phyloP scores from a whole-genome alignment of 2,329 filamentous ascomycete genomes.

The Ophiostoma fasciatum region DNA sequence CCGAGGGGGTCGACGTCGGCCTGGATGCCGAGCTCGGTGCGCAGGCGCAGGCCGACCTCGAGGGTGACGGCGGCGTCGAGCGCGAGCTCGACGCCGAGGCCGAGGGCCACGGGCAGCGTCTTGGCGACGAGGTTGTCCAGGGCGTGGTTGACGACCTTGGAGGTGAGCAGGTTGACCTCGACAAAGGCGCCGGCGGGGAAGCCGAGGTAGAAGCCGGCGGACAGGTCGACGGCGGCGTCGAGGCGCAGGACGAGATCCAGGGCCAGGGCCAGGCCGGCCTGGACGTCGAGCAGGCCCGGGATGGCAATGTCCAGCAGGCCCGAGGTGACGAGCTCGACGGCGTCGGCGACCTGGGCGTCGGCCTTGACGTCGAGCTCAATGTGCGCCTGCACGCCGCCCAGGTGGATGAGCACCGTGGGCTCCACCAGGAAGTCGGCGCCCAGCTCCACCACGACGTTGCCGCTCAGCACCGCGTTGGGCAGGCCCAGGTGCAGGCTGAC shows the following conservation, averaged over 20 bases:
- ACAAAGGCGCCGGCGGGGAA: slow-evolving; percentile 16
- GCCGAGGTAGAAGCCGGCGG: slow-evolving; percentile 15
- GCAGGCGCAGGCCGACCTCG: slow-evolving; percentile 16
- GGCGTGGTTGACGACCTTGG: slow-evolving; percentile 13
- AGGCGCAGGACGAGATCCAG: slow-evolving; percentile 17
- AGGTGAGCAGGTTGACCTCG: slow-evolving; percentile 15
- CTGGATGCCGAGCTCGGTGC: slow-evolving; percentile 13
- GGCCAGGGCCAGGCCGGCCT: slow-evolving; percentile 15
- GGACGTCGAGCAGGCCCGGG: slow-evolving; percentile 13
- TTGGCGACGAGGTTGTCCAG: slow-evolving; percentile 13
- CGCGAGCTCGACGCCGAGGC: slow-evolving; percentile 14
- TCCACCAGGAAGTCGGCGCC: slow-evolving; percentile 9
- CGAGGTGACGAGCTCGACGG: slow-evolving; percentile 14
- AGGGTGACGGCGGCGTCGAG: slow-evolving; percentile 14
- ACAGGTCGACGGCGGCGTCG: slow-evolving; percentile 14
- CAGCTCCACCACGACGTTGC: slow-evolving; percentile 11
- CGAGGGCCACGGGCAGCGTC: slow-evolving; percentile 13
- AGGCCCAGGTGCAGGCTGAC: slow-evolving; percentile 12
- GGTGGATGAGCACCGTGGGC: slow-evolving; percentile 12
- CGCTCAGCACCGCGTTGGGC: slow-evolving; percentile 11
- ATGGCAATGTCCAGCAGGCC: slow-evolving; percentile 11
- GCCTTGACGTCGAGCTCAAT: slow-evolving; percentile 15
- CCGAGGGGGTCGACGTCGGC: slow-evolving; percentile 14
- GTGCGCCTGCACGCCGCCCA: slow-evolving; percentile 16
- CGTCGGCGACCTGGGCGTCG: slow-evolving; percentile 12